Base-by-base conservation (phyloP, 2,329 filamentous ascomycete genomes). In the Coniochaeta prunicola region DNA sequence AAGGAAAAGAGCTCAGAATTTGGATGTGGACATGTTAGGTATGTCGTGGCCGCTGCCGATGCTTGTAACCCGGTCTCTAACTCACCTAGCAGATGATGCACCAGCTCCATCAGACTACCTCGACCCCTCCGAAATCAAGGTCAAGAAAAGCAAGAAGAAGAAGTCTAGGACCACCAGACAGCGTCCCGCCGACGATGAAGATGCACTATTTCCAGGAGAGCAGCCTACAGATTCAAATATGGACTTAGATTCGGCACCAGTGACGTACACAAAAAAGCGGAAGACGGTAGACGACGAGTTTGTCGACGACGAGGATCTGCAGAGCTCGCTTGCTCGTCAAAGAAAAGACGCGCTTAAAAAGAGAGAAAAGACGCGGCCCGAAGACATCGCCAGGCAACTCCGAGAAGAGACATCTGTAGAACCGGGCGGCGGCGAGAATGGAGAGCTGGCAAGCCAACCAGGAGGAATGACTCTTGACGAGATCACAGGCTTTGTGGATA, bases 91-190 rank as follows among this genome's bases (percentile, higher is more conserved):
- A 70, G 83, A 87, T 19, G 65, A 67, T 40, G 66, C 65, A 1
- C 85, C 90, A 48, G 79, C 83, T 9, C 86, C 86, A 17, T 96
- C 92, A 19, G 94, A 99, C 71, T 99, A 99, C 71, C 79, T 96
- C 63, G 91, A 96, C 62, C 76, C 88, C 17, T 90, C 89, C 1
- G 88, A 94, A 65, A 84, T 97, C 68, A 99, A 97, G 73, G 83
- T 97, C 63, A 96, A 92, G 76, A 99, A 96, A 72, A 88, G 91
- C 0, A 97, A 96, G 75, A 97, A 86, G 73, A 96, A 93, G 77
- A 94, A 93, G 74, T 82, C 85, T 33, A 93, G 92, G 71, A 80
- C 84, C 26, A 90, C 88, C 1, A 81, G 90, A 56, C 85, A 89
- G 69, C 89, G 87, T 64, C 81, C 80, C 1, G 74, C 80, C n/a